Percentiles rank a stretch among this genome's conserved stretches.
Evolutionary conservation across 257 asterid species (phyloP).

Genomic region (Galeopsis tetrahit): DNA sequence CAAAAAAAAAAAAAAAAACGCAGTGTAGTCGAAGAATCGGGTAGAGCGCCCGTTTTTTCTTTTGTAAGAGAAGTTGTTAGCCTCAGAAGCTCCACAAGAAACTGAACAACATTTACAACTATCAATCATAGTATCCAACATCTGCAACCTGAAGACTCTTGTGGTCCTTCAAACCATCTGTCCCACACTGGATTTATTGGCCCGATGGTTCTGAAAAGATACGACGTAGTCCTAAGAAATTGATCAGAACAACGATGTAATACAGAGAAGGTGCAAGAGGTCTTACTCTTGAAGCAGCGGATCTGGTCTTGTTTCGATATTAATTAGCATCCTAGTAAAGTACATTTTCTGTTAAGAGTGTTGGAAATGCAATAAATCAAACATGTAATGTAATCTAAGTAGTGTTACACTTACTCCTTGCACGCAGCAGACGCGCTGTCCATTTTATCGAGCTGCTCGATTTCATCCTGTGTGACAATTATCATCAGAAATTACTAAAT

Average conservation of each 20-base stretch:
- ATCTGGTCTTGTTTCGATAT: constrained; percentile 72
- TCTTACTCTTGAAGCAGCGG: constrained; percentile 84
- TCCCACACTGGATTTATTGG: constrained; percentile 86
- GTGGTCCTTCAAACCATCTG: constrained; percentile 95
- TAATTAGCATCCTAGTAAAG: constrained; percentile 59
- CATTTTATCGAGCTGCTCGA: constrained; percentile 81
- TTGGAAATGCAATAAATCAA: constrained; percentile 12
- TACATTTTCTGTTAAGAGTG: constrained; percentile 17
- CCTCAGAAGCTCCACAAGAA: constrained; percentile 14
- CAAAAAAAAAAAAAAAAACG: no score
- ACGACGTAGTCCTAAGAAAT: constrained; percentile 5
- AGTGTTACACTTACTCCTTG: constrained; percentile 72
- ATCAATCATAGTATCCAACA: constrained; percentile 86
- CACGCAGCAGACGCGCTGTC: constrained; percentile 85
- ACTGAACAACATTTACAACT: constrained; percentile 17
- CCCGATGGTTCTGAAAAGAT: constrained; percentile 67
- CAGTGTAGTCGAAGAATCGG: neutral
- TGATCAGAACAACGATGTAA: constrained; percentile 3
- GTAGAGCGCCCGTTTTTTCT: constrained; percentile 15
- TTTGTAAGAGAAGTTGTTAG: constrained; percentile 24
- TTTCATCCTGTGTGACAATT: constrained; percentile 67
- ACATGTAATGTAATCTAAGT: neutral
- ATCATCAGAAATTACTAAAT: neutral
- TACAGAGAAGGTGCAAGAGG: constrained; percentile 27
- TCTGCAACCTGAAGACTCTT: constrained; percentile 81